These are phyloP conservation scores for Parastagonospora nodorum DNA, from an alignment of 2,329 filamentous ascomycete genomes.

Conservation along the genomic window DNA sequence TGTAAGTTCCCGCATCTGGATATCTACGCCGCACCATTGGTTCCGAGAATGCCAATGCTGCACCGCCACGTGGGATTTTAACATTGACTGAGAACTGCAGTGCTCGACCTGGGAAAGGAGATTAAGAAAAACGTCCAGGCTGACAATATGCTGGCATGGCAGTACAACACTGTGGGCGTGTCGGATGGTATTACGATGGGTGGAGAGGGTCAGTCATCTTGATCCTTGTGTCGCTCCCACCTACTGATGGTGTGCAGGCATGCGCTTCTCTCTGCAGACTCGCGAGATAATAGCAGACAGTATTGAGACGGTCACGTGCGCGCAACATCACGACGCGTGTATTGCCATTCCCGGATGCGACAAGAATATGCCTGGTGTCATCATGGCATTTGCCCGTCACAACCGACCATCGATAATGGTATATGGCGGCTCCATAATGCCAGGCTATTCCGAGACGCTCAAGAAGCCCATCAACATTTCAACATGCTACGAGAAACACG, in stretches of 20 bases:
- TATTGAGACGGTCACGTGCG: constrained; percentile 98
- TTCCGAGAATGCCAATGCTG: constrained; percentile 8
- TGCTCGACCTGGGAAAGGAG: constrained; percentile 84
- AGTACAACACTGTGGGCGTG: constrained; percentile 89
- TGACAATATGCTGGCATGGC: constrained; percentile 89
- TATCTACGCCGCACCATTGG: constrained; percentile 3
- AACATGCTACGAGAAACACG: constrained; percentile 68
- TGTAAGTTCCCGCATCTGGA: constrained; percentile 38
- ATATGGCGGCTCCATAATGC: constrained; percentile 92
- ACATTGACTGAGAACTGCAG: constrained; percentile 47
- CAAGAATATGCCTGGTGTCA: constrained; percentile 87
- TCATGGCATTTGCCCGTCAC: constrained; percentile 85
- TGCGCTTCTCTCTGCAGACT: constrained; percentile 93
- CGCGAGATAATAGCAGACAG: constrained; percentile 97
- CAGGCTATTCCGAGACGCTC: constrained; percentile 78
- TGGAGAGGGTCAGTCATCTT: constrained; percentile 67
- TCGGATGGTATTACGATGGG: constrained; percentile 97
- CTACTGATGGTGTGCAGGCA: constrained; percentile 62
- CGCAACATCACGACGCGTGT: constrained; percentile 98
- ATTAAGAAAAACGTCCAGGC: constrained; percentile 82
- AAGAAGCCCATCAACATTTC: constrained; percentile 78
- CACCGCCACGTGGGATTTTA: constrained; percentile 14
- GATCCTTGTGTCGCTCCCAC: not conserved
- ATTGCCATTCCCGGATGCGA: constrained; percentile 97
- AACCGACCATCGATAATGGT: constrained; percentile 97